Base-by-base conservation (phyloP, 208 protist genomes). In the Leishmania aethiopica region DNA sequence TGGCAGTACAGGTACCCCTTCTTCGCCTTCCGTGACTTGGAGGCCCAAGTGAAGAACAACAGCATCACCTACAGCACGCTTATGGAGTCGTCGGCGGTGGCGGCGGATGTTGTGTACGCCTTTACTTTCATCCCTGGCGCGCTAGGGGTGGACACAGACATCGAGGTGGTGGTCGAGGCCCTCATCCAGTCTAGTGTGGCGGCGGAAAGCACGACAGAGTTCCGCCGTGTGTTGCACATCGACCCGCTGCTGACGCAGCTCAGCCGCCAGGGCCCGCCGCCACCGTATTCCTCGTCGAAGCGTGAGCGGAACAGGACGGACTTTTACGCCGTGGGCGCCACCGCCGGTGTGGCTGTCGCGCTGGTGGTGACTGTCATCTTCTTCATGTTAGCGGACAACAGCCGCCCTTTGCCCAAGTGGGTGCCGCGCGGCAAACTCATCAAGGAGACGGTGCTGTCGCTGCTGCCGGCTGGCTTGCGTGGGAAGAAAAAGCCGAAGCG, bases 41-140 rank as follows among this genome's bases (percentile, higher is more conserved):
- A 62, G 49, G 81, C 73, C 17, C 79, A 76, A 17, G 76, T 88
- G 55, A 10, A 25, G 70, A 96, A 93, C 84, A 49, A 75, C 75
- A 94, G 81, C 76, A 86, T 94, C 77, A 87, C 82, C 42, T 87
- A 77, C 76, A 89, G 88, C 70, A 2, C 75, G 47, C 59, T 75
- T 73, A 86, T 92, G 84, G 67, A 47, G 22, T 42, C 32, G 71
- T 84, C 83, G 5, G 70, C 78, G 13, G 72, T 59, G 15, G 67
- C 86, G 40, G 35, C 83, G 37, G 76, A 93, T 80, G 84, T 88
- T 7, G 83, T 88, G 32, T 92, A 88, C 73, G 93, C 92, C 75
- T 97, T 97, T 76, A 87, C 87, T 45, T 93, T 97, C 77, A 93
- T 95, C 72, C 93, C 93, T 40, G 93, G 93, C 37, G 84, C 90